These are phyloP conservation scores for Chalara sp. DNA, from an alignment of 2,329 filamentous ascomycete genomes.

Conservation along the genomic window DNA sequence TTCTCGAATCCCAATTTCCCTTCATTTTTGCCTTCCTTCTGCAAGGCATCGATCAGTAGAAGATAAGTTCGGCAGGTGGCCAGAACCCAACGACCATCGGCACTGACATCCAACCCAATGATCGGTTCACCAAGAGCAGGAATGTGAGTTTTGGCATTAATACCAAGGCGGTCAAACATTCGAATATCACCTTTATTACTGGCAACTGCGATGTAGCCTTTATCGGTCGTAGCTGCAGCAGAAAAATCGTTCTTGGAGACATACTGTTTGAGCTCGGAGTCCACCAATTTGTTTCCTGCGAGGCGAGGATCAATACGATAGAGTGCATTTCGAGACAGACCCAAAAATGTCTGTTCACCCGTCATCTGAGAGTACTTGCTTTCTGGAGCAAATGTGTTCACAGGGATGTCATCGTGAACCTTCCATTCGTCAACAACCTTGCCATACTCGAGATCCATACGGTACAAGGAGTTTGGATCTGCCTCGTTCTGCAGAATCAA, in stretches of 20 bases:
- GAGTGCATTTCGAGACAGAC: constrained; percentile 85
- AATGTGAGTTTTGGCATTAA: constrained; percentile 96
- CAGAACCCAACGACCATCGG: constrained; percentile 91
- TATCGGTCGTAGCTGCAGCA: constrained; percentile 85
- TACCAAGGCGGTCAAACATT: constrained; percentile 90
- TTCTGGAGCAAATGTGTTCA: constrained; percentile 87
- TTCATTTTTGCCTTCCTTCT: constrained; percentile 91
- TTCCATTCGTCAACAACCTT: constrained; percentile 99
- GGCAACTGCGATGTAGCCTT: constrained; percentile 93
- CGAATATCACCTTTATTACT: constrained; percentile 98
- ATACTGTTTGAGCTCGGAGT: constrained; percentile 91
- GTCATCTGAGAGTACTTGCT: constrained; percentile 99
- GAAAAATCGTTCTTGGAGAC: constrained; percentile 97
- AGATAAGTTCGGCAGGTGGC: constrained; percentile 93
- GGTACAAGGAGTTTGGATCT: constrained; percentile 86
- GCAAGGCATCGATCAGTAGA: constrained; percentile 83
- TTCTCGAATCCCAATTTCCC: constrained; percentile 98
- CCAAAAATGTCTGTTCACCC: constrained; percentile 87
- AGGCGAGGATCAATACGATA: constrained; percentile 92
- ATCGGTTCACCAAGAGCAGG: constrained; percentile 93
- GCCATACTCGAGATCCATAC: constrained; percentile 96
- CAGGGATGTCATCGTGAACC: constrained; percentile 89
- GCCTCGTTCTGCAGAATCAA: constrained; percentile 33
- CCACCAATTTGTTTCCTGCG: constrained; percentile 85
- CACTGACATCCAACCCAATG: constrained; percentile 88